These are phyloP conservation scores for Leishmania braziliensis DNA, from an alignment of 208 protist genomes.

Conservation along the genomic window DNA sequence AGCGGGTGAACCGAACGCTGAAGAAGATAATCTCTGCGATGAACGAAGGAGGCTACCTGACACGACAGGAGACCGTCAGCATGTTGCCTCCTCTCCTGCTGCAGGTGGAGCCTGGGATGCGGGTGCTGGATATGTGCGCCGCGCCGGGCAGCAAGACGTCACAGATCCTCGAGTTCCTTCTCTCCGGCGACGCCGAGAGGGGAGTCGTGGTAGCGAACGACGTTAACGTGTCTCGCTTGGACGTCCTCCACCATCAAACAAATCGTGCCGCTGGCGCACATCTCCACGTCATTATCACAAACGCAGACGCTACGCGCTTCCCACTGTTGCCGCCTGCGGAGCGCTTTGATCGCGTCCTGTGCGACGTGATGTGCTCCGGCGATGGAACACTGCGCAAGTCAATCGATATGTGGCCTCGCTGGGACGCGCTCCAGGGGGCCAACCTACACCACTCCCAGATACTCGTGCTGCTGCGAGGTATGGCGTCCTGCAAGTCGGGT, in stretches of 20 bases:
- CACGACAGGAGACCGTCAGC: conserved; percentile 91
- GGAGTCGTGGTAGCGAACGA: conserved; percentile 94
- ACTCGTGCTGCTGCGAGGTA: conserved; percentile 78
- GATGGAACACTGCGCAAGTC: conserved; percentile 96
- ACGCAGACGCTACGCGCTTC: conserved; percentile 87
- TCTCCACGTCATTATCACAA: conserved; percentile 87
- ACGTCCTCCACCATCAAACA: conserved; percentile 89
- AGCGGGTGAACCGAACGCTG: conserved; percentile 49
- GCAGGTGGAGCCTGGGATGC: conserved; percentile 72
- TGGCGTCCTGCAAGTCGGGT: conserved; percentile 78
- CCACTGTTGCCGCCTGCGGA: conserved; percentile 60
- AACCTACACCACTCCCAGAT: conserved; percentile 88
- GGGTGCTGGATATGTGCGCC: conserved; percentile 89
- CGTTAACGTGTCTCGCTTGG: conserved; percentile 77
- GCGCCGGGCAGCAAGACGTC: conserved; percentile 91
- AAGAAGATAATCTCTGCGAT: conserved; percentile 84
- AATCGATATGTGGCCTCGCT: conserved; percentile 92
- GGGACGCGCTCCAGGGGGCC: conserved; percentile 81
- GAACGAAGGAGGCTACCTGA: conserved; percentile 91
- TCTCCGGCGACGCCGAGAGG: conserved; percentile 21
- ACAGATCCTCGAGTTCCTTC: conserved; percentile 82
- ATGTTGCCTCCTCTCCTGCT: conserved; percentile 89
- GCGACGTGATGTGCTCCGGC: conserved; percentile 95
- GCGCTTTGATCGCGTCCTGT: conserved; percentile 92
- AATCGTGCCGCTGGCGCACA: conserved; percentile 61